phyloP scores from a whole-genome alignment of 2,329 filamentous ascomycete species.

The Xylaria sp. region DNA sequence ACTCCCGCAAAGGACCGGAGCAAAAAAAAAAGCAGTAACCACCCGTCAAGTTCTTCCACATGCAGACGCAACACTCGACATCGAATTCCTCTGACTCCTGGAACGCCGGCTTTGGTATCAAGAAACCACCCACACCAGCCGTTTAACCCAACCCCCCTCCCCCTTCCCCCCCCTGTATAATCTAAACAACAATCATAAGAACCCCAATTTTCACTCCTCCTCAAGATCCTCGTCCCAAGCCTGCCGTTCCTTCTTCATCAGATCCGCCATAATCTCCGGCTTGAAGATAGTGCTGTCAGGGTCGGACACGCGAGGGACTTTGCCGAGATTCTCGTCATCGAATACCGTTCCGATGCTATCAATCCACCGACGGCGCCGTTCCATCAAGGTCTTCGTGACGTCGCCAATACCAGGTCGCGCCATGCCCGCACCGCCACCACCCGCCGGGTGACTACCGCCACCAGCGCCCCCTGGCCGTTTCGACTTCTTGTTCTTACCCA shows the following conservation, averaged over 20 bases:
- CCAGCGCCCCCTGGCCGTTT: slow-evolving; percentile 78
- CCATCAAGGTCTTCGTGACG: slow-evolving; percentile 89
- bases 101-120: slow-evolving; percentile 26
- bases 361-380: slow-evolving; percentile 86
- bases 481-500: slow-evolving; percentile 93
- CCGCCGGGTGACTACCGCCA: slow-evolving; percentile 69
- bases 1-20: neutral
- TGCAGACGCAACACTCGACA: neutral
- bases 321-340: slow-evolving; percentile 76
- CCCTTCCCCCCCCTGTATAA: neutral
- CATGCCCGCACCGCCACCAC: slow-evolving; percentile 63
- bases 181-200: neutral
- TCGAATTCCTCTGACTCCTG: neutral
- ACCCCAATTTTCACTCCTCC: slow-evolving; percentile 52
- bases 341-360: slow-evolving; percentile 91
- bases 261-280: slow-evolving; percentile 70
- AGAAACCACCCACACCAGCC: slow-evolving; percentile 15
- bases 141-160: neutral
- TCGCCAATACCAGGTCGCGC: slow-evolving; percentile 86
- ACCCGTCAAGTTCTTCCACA: neutral
- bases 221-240: slow-evolving; percentile 82
- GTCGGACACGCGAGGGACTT: slow-evolving; percentile 71
- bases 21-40: neutral
- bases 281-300: slow-evolving; percentile 75
- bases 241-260: slow-evolving; percentile 78